These are phyloP conservation scores for Wickerhamomyces subpelliculosus DNA, from an alignment of 805 yeast species.

Conservation along the genomic window DNA sequence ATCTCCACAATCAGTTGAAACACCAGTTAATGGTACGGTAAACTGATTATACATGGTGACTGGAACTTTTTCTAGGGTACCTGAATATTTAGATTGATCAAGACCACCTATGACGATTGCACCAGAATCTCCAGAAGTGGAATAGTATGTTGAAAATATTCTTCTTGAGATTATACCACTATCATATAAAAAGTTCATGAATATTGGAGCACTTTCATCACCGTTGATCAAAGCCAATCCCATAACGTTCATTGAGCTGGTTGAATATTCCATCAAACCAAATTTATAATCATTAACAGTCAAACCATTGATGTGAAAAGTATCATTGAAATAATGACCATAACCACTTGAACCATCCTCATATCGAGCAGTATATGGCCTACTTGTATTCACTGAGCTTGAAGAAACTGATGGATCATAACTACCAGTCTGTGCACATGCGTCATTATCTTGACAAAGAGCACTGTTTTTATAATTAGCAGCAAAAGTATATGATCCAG, in stretches of 20 bases:
- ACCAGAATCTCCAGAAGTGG: slow-evolving; percentile 5
- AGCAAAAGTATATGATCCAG: slow-evolving; percentile 12
- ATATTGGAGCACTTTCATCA: not conserved
- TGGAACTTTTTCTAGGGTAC: slow-evolving; percentile 9
- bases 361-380: slow-evolving; percentile 1
- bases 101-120: slow-evolving; percentile 18
- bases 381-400: slow-evolving; percentile 2
- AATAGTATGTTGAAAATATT: slow-evolving; percentile 6
- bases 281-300: not conserved
- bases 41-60: not conserved
- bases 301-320: slow-evolving; percentile 7
- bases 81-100: slow-evolving; percentile 11
- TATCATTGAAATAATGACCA: slow-evolving; percentile 7
- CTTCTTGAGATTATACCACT: slow-evolving; percentile 6
- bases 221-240: slow-evolving; percentile 5
- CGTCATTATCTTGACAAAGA: slow-evolving; percentile 1
- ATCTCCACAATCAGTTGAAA: slow-evolving; percentile 11
- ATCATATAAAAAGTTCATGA: slow-evolving; percentile 2
- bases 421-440: slow-evolving; percentile 1
- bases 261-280: slow-evolving; percentile 2
- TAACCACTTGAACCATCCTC: slow-evolving; percentile 6
- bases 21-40: slow-evolving; percentile 5
- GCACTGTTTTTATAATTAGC: not conserved
- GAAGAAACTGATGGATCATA: slow-evolving; percentile 1
- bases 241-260: slow-evolving; percentile 4